Evolutionary conservation across 441 rosid genomes (phyloP).

Genomic region (Pelargonium hybrid): DNA sequence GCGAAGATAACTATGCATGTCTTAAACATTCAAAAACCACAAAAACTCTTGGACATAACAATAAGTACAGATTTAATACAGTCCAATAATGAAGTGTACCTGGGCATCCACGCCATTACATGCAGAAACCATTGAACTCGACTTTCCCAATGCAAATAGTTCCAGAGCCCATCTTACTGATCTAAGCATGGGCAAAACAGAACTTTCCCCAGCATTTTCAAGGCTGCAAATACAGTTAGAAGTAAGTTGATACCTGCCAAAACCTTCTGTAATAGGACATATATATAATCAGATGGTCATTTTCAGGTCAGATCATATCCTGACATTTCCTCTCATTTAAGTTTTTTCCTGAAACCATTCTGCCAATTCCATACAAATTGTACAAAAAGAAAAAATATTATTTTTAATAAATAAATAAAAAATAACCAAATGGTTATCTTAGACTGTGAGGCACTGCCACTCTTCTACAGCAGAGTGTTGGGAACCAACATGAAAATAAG

Average conservation of each 20-base stretch:
- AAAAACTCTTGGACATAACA: neutral
- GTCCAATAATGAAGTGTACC: conserved; percentile 31
- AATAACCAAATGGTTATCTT: neutral
- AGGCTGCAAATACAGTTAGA: conserved; percentile 48
- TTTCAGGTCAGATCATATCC: neutral
- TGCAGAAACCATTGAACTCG: conserved; percentile 38
- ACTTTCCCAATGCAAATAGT: conserved; percentile 46
- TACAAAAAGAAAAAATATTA: neutral
- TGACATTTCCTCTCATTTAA: neutral
- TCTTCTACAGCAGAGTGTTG: no score
- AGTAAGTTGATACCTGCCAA: neutral
- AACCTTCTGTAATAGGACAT: neutral
- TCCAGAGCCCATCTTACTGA: conserved; percentile 58
- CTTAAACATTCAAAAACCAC: neutral
- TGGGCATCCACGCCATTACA: conserved; percentile 51
- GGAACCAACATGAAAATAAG: no score
- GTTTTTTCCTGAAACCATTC: neutral
- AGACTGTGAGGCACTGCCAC: neutral
- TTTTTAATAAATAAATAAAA: neutral
- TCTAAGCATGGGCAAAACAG: conserved; percentile 81
- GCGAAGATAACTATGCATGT: neutral
- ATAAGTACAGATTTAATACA: neutral
- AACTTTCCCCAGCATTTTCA: conserved; percentile 91
- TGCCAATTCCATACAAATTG: neutral
- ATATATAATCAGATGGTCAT: neutral